Percentiles rank a stretch among this genome's conserved stretches.
Conservation (phyloP, 2,329 filamentous ascomycete genomes). For the Cadophora gregata region DNA sequence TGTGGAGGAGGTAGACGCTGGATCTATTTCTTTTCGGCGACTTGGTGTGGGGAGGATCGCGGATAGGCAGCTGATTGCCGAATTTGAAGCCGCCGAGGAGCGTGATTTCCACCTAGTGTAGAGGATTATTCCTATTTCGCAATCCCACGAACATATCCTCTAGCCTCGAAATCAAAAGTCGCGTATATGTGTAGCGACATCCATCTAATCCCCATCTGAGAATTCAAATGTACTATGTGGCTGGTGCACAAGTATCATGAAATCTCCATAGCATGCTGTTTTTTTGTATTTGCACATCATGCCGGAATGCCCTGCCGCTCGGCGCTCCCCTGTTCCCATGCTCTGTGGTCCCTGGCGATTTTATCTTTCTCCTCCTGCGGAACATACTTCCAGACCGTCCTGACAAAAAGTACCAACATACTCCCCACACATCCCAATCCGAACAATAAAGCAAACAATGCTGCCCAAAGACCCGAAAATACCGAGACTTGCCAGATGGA, state of each 20-base stretch:
- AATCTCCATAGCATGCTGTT: too few relatives aligned
- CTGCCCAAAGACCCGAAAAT: background rate
- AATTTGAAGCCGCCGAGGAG: constrained; percentile 10
- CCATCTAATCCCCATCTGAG: too few relatives aligned
- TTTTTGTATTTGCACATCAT: too few relatives aligned
- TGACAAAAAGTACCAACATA: constrained; percentile 12
- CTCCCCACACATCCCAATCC: background rate
- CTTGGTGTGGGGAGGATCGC: constrained; percentile 18
- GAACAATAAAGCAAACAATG: background rate
- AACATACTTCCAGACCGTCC: background rate
- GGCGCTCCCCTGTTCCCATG: background rate
- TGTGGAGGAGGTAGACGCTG: constrained; percentile 11
- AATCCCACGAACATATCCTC: background rate
- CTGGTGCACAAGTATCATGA: too few relatives aligned
- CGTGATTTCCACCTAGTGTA: constrained; percentile 13
- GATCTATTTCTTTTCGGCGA: constrained; percentile 8
- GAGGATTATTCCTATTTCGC: background rate
- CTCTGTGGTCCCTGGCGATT: background rate
- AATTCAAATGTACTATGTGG: too few relatives aligned
- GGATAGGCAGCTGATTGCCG: constrained; percentile 12
- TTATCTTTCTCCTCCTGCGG: constrained; percentile 11
- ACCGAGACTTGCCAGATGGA: background rate
- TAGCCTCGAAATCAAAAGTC: background rate
- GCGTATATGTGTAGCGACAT: background rate
- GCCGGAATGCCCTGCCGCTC: background rate